Evolutionary conservation across 768 basidiomycete species (phyloP).

Genomic region (Pulveroboletus ravenelii): DNA sequence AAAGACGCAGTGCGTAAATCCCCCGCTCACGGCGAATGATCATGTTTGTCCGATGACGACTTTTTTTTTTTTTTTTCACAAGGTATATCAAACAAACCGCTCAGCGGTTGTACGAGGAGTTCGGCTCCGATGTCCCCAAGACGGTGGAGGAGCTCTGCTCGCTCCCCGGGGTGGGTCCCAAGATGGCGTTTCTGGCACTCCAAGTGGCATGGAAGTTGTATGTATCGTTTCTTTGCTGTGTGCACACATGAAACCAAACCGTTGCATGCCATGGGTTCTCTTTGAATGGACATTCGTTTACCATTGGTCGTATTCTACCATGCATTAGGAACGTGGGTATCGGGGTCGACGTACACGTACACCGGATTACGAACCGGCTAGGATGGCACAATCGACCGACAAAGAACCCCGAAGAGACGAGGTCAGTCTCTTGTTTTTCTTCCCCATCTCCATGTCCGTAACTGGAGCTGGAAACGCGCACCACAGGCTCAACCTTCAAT

Average conservation of each 20-base stretch:
- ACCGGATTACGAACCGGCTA: constrained; percentile 88
- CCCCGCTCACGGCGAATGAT: not conserved
- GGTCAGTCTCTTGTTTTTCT: constrained; percentile 36
- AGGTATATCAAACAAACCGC: constrained; percentile 79
- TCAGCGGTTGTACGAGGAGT: constrained; percentile 60
- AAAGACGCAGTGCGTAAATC: constrained; percentile 65
- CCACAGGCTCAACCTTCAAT: constrained; percentile 67
- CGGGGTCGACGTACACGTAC: constrained; percentile 95
- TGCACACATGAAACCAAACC: not conserved
- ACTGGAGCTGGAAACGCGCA: too few relatives aligned
- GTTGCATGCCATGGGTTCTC: too few relatives aligned
- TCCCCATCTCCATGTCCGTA: not conserved
- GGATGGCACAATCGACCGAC: constrained; percentile 89
- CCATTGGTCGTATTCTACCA: too few relatives aligned
- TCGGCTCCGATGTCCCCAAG: constrained; percentile 81
- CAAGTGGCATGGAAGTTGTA: constrained; percentile 84
- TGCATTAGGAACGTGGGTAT: constrained; percentile 72
- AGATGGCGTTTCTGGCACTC: constrained; percentile 88
- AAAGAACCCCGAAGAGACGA: constrained; percentile 82
- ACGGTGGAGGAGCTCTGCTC: constrained; percentile 86
- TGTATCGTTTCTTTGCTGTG: constrained; percentile 16
- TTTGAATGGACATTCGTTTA: not conserved
- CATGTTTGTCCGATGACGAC: too few relatives aligned
- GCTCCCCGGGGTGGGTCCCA: constrained; percentile 89
- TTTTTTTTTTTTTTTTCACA: too few relatives aligned